phyloP scores from a whole-genome alignment of 176 grass and related monocot genomes.

The Coix lacrymajobi region DNA sequence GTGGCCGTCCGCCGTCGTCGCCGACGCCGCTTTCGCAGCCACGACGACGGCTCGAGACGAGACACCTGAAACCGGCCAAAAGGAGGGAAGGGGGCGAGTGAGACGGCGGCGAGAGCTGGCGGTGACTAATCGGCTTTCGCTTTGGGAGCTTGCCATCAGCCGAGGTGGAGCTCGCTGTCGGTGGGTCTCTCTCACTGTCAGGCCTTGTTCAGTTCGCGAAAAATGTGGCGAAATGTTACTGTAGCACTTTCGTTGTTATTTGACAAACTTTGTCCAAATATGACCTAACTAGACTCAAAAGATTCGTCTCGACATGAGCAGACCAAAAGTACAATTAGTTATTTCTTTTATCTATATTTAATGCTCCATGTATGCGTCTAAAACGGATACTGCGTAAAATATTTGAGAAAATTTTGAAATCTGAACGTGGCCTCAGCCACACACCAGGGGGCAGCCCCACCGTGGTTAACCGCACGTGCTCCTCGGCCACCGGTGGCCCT shows the following conservation, averaged over 20 bases:
- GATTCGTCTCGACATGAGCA: too few species aligned
- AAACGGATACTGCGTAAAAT: too few species aligned
- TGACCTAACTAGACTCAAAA: too few species aligned
- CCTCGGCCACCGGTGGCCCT: not conserved
- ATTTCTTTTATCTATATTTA: too few species aligned
- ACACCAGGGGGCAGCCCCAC: not conserved
- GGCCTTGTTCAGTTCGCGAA: too few species aligned
- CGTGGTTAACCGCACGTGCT: conserved; percentile 28
- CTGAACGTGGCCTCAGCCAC: too few species aligned
- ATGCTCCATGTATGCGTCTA: too few species aligned
- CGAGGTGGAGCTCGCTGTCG: conserved; percentile 26
- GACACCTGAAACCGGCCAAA: conserved; percentile 26
- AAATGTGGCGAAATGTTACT: too few species aligned
- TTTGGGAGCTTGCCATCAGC: not conserved
- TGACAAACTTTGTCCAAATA: too few species aligned
- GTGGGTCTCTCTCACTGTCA: conserved; percentile 5
- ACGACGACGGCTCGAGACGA: not conserved
- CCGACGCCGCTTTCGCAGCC: not conserved
- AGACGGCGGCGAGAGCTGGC: not conserved
- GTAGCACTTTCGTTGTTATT: too few species aligned
- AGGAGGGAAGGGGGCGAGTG: not conserved
- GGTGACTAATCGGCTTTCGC: not conserved
- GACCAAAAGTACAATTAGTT: too few species aligned
- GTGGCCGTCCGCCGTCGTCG: not conserved
- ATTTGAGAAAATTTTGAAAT: too few species aligned